Conservation (phyloP, 225 moss, liverwort and hornwort species). For the Neckera pumila region DNA sequence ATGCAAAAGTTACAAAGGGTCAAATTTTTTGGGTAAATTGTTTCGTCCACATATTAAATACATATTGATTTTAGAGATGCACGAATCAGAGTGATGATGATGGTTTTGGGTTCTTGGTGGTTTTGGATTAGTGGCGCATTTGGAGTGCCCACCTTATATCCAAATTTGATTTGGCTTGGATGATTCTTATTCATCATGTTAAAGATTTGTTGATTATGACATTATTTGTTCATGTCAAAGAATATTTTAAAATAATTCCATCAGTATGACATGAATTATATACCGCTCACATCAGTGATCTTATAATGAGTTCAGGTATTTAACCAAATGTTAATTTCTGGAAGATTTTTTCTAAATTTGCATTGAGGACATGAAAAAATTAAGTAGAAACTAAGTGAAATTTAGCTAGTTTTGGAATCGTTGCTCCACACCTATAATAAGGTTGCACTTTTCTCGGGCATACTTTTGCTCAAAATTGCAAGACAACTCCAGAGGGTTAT, state of each 20-base stretch:
- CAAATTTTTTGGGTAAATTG: too few relatives aligned
- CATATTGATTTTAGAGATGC: background rate
- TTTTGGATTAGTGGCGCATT: background rate
- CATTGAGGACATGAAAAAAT: too few relatives aligned
- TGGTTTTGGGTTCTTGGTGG: too few relatives aligned
- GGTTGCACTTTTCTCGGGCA: background rate
- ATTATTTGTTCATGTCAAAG: background rate
- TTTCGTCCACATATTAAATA: background rate
- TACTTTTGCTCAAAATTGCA: background rate
- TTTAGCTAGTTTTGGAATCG: too few relatives aligned
- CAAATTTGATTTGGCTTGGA: background rate
- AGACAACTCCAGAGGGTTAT: background rate
- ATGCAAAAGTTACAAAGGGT: background rate
- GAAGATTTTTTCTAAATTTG: too few relatives aligned
- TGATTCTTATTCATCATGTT: background rate
- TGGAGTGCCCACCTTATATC: background rate
- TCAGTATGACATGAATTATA: background rate
- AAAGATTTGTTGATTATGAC: background rate
- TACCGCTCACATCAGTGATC: too few relatives aligned
- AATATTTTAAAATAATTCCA: background rate
- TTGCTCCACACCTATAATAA: background rate
- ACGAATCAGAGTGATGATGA: rapidly evolving
- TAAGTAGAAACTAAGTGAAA: too few relatives aligned
- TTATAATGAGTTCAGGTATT: too few relatives aligned
- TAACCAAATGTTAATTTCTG: too few relatives aligned